Conservation (phyloP, 108 stramenopile genomes). For the Schizochytrium sp. region DNA sequence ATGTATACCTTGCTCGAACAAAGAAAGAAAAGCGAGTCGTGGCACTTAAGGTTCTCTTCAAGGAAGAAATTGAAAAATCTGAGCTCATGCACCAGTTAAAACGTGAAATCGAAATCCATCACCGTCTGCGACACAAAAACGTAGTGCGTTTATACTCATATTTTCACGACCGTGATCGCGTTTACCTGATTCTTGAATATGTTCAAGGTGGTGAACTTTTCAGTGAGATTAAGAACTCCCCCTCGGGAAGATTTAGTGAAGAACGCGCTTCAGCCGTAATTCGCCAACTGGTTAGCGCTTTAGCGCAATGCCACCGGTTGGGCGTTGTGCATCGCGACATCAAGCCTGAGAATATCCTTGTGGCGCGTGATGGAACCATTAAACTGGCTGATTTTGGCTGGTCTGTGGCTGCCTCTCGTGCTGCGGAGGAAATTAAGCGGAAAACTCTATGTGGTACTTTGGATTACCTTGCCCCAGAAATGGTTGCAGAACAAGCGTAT, state of each 20-base stretch:
- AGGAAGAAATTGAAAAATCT: conserved; percentile 57
- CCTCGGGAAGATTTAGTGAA: conserved; percentile 83
- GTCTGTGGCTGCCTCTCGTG: conserved; percentile 95
- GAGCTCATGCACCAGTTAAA: conserved; percentile 54
- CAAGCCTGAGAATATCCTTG: conserved; percentile 71
- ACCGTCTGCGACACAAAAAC: conserved; percentile 69
- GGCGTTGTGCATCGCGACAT: conserved; percentile 77
- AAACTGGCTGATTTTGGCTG: conserved; percentile 82
- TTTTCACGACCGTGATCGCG: conserved; percentile 77
- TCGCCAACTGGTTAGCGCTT: conserved; percentile 85
- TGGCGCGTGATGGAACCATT: conserved; percentile 61
- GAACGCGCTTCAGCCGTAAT: conserved; percentile 86
- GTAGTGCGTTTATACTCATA: conserved; percentile 69
- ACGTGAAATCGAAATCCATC: conserved; percentile 74
- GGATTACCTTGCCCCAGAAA: conserved; percentile 79
- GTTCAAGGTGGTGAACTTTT: conserved; percentile 95
- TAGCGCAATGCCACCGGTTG: conserved; percentile 82
- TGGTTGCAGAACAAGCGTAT: conserved; percentile 69
- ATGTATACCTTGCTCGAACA: conserved; percentile 72
- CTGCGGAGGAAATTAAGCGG: conserved; percentile 75
- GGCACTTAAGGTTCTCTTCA: conserved; percentile 76
- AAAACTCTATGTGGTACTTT: conserved; percentile 97
- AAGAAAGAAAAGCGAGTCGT: conserved; percentile 62
- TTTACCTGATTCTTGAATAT: conserved; percentile 98
- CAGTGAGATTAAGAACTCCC: conserved; percentile 81